Evolutionary conservation across 208 protist species (phyloP), one percentile per base, ranked within the genome.

Genomic region (Leishmania major): DNA sequence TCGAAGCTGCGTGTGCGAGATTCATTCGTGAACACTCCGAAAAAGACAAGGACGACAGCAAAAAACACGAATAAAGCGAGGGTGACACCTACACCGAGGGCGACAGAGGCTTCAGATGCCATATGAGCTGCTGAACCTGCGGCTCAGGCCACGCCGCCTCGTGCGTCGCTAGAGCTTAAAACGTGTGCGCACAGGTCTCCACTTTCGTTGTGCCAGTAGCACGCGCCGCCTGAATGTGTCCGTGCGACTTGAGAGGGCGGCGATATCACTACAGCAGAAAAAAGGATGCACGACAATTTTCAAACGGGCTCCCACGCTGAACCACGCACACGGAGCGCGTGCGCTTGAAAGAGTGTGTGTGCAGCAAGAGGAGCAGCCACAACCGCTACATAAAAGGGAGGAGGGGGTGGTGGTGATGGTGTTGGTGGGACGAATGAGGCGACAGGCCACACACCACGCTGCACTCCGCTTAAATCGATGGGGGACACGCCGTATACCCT

Each of bases 61-160:
- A 85, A 31, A 0, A 80, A 6, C 5, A 72, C 47, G 45, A 85
- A 72, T 40, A 81, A n/a, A n/a, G 62, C 77, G 45, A 85, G 70
- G 77, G 76, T 77, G 35, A 85, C 51, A 55, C 81, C 77, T 49
- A 81, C 77, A 40, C 81, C 81, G 45, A 81, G 0, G 31, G 59
- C 71, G 25, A 81, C 51, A 15, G 81, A 59, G 2, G 40, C 25
- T 22, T 55, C 10, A 11, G 62, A 64, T 25, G 75, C 0, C 80
- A 84, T 76, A 5, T 60, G 72, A 28, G 69, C 43, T 53, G 69
- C 17, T n/a, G 40, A 47, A 6, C 43, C 69, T n/a, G 22, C 69
- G 35, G 37, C 66, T 17, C 13, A 47, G 66, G 3, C 3, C 66
- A 2, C 37, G 19, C 37, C 19, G 37, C 37, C 28, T 22, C 35